Evolutionary conservation across 371 early-diverging fungal genomes (phyloP).

Genomic region (Fennellomyces sp.): DNA sequence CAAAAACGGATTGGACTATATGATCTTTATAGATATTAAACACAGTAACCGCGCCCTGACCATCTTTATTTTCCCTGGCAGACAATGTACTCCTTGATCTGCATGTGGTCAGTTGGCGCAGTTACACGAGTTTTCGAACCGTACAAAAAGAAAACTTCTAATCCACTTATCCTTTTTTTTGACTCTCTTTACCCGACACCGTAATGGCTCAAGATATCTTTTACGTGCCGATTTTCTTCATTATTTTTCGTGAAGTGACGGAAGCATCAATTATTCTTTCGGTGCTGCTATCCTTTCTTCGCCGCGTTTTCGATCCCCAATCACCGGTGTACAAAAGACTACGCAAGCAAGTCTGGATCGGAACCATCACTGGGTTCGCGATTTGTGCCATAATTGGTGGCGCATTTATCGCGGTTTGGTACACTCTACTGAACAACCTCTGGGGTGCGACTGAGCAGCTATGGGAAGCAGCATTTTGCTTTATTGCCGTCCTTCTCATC

Average conservation of each 20-base stretch:
- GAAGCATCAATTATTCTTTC: constrained; percentile 82
- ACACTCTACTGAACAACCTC: constrained; percentile 41
- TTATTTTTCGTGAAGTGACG: constrained; percentile 81
- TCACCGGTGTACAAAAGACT: constrained; percentile 51
- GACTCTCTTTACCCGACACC: not conserved
- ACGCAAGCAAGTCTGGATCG: constrained; percentile 69
- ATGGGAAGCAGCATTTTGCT: constrained; percentile 80
- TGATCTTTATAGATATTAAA: not conserved
- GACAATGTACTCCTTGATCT: not conserved
- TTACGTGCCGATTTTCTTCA: constrained; percentile 83
- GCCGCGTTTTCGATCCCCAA: constrained; percentile 57
- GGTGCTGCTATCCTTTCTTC: constrained; percentile 75
- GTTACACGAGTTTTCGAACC: not conserved
- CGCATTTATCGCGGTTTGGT: constrained; percentile 75
- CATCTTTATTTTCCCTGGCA: not conserved
- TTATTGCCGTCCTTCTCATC: constrained; percentile 72
- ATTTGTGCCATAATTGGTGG: constrained; percentile 71
- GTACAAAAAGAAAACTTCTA: not conserved
- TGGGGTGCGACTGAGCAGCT: constrained; percentile 73
- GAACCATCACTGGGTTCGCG: constrained; percentile 58
- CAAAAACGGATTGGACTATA: not conserved
- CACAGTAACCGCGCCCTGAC: not conserved
- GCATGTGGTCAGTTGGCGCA: not conserved
- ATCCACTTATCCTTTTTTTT: not conserved
- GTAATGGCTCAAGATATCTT: constrained; percentile 50